Percentiles rank a stretch among this genome's conserved stretches.
These are phyloP conservation scores for Cucurbita argyrosperma DNA, from an alignment of 306 rosid species.

Conservation along the genomic window DNA sequence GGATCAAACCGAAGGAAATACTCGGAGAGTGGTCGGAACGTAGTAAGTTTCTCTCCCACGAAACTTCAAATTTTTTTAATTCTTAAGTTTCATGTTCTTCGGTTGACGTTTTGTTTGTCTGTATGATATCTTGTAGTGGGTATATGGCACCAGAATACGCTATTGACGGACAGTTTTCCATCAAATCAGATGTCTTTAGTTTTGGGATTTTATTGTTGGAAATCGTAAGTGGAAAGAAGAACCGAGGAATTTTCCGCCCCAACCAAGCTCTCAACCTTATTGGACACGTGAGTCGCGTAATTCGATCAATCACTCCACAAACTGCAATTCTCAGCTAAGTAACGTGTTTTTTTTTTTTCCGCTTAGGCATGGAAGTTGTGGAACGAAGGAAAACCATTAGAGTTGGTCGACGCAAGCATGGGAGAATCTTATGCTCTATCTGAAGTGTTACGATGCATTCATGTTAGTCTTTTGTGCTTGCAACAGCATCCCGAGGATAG, in stretches of 20 bases:
- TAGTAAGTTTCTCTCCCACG: conserved; percentile 18
- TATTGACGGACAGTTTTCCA: conserved; percentile 29
- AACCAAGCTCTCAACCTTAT: conserved; percentile 25
- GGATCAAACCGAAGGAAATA: conserved; percentile 22
- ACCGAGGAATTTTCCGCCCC: conserved; percentile 16
- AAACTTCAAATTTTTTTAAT: neutral
- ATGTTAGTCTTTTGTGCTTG: conserved; percentile 36
- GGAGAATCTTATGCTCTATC: conserved; percentile 3
- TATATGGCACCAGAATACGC: conserved; percentile 55
- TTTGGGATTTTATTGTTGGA: conserved; percentile 43
- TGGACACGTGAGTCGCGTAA: conserved; percentile 28
- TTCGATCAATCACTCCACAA: neutral
- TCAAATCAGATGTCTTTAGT: conserved; percentile 43
- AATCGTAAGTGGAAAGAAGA: conserved; percentile 31
- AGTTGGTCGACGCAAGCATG: conserved; percentile 17
- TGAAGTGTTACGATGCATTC: conserved; percentile 24
- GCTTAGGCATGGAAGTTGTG: conserved; percentile 21
- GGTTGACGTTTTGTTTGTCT: no score
- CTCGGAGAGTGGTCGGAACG: conserved; percentile 38
- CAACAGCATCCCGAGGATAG: conserved; percentile 35
- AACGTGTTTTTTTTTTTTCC: no score
- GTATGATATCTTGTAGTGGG: conserved; percentile 20
- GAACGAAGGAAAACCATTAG: conserved; percentile 13
- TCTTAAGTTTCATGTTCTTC: no score
- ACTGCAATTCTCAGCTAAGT: neutral